Conservation (phyloP, 2,329 filamentous ascomycete genomes). For the Penicillium paneum region DNA sequence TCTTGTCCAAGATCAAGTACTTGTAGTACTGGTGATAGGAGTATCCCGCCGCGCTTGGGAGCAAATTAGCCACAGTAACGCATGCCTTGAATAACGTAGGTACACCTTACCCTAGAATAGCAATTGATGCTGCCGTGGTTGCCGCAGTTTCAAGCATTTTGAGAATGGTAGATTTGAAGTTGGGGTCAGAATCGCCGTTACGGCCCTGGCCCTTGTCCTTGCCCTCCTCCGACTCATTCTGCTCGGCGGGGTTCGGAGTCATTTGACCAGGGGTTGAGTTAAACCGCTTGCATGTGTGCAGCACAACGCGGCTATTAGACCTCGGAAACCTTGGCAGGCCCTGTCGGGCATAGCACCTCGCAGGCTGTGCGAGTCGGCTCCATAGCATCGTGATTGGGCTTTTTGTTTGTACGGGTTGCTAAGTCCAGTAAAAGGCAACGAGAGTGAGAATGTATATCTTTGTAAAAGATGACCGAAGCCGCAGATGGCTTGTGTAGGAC, state of each 20-base stretch:
- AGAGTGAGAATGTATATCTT: neutral
- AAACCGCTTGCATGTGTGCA: constrained; percentile 21
- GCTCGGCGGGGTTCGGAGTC: constrained; percentile 30
- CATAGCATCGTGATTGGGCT: constrained; percentile 22
- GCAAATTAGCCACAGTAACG: constrained; percentile 15
- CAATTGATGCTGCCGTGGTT: constrained; percentile 71
- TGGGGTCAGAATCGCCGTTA: constrained; percentile 29
- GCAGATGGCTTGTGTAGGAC: neutral
- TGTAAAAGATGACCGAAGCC: neutral
- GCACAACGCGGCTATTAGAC: constrained; percentile 6
- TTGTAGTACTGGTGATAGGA: constrained; percentile 85
- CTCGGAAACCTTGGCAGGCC: constrained; percentile 17
- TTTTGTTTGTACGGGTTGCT: neutral
- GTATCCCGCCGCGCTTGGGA: constrained; percentile 60
- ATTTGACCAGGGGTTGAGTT: constrained; percentile 24
- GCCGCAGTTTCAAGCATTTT: constrained; percentile 73
- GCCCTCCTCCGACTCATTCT: constrained; percentile 30
- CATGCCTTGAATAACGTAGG: neutral
- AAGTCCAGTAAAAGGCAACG: neutral
- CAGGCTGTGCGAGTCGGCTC: constrained; percentile 25
- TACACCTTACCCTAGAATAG: constrained; percentile 59
- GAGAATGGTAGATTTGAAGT: constrained; percentile 40
- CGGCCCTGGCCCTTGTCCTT: constrained; percentile 20
- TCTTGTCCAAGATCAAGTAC: constrained; percentile 83
- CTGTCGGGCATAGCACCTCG: constrained; percentile 18